A percentile compares a stretch with the other conserved stretches of the same genome.
Conservation (phyloP, 371 early-diverging fungal species). For the Synchytrium microbalum region DNA sequence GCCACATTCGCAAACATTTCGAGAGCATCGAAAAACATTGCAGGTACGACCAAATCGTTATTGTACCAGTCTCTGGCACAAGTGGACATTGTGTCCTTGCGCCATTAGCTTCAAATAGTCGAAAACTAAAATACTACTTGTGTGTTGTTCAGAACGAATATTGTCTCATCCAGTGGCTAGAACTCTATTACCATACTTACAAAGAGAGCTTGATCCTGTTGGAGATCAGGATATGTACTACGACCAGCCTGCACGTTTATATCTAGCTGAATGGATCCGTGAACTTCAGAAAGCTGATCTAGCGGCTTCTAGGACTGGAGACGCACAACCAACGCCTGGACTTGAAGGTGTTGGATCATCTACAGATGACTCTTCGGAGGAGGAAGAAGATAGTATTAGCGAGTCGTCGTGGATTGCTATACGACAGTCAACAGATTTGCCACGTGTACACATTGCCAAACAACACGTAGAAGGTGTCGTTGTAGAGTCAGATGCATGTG, state of each 20-base stretch:
- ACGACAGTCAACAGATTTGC: neutral
- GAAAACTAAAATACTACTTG: too few relatives aligned
- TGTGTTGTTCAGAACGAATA: neutral
- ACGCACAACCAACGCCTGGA: neutral
- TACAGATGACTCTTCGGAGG: neutral
- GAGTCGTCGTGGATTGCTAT: neutral
- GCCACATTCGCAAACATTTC: too few relatives aligned
- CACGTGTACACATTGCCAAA: neutral
- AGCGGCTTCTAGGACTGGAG: neutral
- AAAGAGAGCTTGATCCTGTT: neutral
- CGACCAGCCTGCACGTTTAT: neutral
- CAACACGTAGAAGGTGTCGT: neutral
- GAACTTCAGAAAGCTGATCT: neutral
- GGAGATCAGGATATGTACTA: neutral
- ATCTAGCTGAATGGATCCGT: neutral
- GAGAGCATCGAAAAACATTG: too few relatives aligned
- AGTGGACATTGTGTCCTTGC: too few relatives aligned
- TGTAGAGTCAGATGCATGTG: too few relatives aligned
- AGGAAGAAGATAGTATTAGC: neutral
- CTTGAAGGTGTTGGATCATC: neutral
- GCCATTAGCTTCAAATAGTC: too few relatives aligned
- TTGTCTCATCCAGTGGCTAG: neutral
- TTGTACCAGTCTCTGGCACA: neutral
- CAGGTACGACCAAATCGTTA: too few relatives aligned
- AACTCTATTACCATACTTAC: neutral